phyloP scores from a whole-genome alignment of 2,329 filamentous ascomycete genomes.

The Thermothelomyces thermophilus region DNA sequence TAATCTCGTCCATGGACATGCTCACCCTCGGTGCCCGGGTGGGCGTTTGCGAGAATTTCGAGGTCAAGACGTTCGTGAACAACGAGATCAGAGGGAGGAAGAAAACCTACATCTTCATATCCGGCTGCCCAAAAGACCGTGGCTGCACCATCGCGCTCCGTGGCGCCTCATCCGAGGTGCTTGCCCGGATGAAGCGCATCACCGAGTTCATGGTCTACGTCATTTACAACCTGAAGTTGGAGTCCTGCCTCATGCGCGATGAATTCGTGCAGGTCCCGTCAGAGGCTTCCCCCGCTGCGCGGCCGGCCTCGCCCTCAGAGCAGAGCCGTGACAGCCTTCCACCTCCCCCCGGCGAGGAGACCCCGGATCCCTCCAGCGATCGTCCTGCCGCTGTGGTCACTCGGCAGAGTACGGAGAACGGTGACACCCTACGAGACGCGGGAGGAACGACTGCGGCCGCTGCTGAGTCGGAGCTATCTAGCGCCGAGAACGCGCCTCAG shows the following conservation, averaged over 20 bases:
- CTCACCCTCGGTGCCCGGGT: slow-evolving; percentile 70
- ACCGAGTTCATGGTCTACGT: slow-evolving; percentile 99
- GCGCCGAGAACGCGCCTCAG: slow-evolving; percentile 5
- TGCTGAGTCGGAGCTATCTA: slow-evolving; percentile 20
- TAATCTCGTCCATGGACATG: slow-evolving; percentile 94
- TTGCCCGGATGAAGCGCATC: slow-evolving; percentile 81
- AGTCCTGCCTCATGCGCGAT: slow-evolving; percentile 89
- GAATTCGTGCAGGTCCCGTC: slow-evolving; percentile 80
- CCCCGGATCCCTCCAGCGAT: slow-evolving; percentile 16
- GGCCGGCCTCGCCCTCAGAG: slow-evolving; percentile 30
- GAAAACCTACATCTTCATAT: slow-evolving; percentile 94
- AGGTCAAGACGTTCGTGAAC: slow-evolving; percentile 92
- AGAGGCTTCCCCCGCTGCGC: slow-evolving; percentile 43
- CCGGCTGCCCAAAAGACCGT: slow-evolving; percentile 79
- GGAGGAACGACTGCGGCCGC: slow-evolving; percentile 16
- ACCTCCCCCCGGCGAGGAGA: slow-evolving; percentile 28
- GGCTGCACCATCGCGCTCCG: slow-evolving; percentile 92
- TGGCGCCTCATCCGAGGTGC: slow-evolving; percentile 63
- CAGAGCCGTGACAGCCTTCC: slow-evolving; percentile 33
- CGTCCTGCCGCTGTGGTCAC: slow-evolving; percentile 20
- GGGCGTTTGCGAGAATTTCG: slow-evolving; percentile 78
- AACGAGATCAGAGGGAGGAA: slow-evolving; percentile 65
- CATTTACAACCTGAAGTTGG: slow-evolving; percentile 92
- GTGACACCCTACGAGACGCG: slow-evolving; percentile 22
- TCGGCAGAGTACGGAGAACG: slow-evolving; percentile 21